Percentiles rank a stretch among this genome's conserved stretches.
Evolutionary conservation across 2,329 filamentous ascomycete species (phyloP).

Genomic region (Stachybotrys echinatus): DNA sequence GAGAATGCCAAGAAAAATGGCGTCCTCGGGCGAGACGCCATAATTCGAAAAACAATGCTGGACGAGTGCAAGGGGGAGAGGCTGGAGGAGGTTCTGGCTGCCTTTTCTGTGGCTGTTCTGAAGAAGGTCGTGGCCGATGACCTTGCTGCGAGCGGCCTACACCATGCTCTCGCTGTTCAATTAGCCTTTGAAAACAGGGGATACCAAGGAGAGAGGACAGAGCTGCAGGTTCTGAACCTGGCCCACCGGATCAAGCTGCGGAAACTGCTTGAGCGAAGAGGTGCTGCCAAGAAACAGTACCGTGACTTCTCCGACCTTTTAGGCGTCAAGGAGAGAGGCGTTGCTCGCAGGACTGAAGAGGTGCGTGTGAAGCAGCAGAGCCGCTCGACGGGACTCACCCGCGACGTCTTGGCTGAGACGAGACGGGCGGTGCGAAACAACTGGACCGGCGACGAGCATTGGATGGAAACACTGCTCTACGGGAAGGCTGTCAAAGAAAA

Average conservation of each 20-base stretch:
- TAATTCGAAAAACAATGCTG: slow-evolving; percentile 89
- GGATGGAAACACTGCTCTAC: slow-evolving; percentile 65
- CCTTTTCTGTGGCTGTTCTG: slow-evolving; percentile 79
- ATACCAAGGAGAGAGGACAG: slow-evolving; percentile 46
- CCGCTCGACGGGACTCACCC: slow-evolving; percentile 25
- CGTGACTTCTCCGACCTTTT: slow-evolving; percentile 60
- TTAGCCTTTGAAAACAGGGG: slow-evolving; percentile 56
- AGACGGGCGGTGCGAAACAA: slow-evolving; percentile 61
- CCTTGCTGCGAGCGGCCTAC: slow-evolving; percentile 27
- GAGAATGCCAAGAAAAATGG: slow-evolving; percentile 87
- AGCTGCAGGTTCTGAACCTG: slow-evolving; percentile 62
- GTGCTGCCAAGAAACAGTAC: slow-evolving; percentile 53
- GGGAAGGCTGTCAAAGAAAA: slow-evolving; percentile 54
- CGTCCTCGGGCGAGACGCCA: slow-evolving; percentile 69
- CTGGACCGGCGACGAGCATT: slow-evolving; percentile 73
- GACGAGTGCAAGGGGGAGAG: slow-evolving; percentile 94
- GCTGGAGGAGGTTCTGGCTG: slow-evolving; percentile 77
- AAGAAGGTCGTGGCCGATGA: slow-evolving; percentile 56
- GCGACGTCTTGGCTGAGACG: slow-evolving; percentile 42
- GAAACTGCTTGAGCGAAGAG: slow-evolving; percentile 54
- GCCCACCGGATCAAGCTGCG: slow-evolving; percentile 66
- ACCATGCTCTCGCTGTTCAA: slow-evolving; percentile 44
- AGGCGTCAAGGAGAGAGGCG: slow-evolving; percentile 53
- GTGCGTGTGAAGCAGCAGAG: slow-evolving; percentile 24
- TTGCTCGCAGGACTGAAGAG: slow-evolving; percentile 49